Base-by-base conservation (phyloP, 495 filamentous ascomycete species). In the Bacidia rubella region DNA sequence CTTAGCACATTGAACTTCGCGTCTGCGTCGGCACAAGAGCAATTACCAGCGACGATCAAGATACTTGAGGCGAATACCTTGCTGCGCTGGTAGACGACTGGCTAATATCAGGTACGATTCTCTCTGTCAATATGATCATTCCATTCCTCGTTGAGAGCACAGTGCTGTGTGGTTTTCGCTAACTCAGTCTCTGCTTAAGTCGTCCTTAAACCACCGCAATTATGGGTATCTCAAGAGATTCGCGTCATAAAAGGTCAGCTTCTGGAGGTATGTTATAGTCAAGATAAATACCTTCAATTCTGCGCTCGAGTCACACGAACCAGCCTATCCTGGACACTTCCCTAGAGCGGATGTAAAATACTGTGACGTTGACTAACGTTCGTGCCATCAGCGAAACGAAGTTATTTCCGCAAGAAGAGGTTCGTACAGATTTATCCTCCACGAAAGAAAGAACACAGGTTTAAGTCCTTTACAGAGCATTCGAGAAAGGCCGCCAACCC, bases 211-310 rank as follows among this genome's bases (percentile, higher is more conserved):
- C 62, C 67, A 73, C 67, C 74, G 80, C 78, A 78, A 84, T 78
- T 72, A 97, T 97, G 90, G 90, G 90, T 97, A 96, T 97, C 75
- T 95, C 90, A 74, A 86, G 90, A 72, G 90, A 96, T 75, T 94
- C 87, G 65, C 87, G 90, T 76, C 90, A 97, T 81, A 97, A 97
- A 85, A 89, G 90, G 76, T 85, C 86, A 72, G 87, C 87, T 70
- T 88, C 90, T 65, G 90, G 90, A 77, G 29, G 29, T 35, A 35
- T 15, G 29, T 35, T 15, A 35, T 35, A 5, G 5, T 15, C 15
- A 5, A 35, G 15, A 5, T 5, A 35, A 35, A 5, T 7, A 35
- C 29, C 29, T 15, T 15, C 29, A 35, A 5, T 15, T 7, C 29
- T 15, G 29, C 15, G 7, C 29, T 35, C 29, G 7, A 35, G 15